Conservation (phyloP, 176 grass and related monocot genomes). For the Phyllostachys edulis region DNA sequence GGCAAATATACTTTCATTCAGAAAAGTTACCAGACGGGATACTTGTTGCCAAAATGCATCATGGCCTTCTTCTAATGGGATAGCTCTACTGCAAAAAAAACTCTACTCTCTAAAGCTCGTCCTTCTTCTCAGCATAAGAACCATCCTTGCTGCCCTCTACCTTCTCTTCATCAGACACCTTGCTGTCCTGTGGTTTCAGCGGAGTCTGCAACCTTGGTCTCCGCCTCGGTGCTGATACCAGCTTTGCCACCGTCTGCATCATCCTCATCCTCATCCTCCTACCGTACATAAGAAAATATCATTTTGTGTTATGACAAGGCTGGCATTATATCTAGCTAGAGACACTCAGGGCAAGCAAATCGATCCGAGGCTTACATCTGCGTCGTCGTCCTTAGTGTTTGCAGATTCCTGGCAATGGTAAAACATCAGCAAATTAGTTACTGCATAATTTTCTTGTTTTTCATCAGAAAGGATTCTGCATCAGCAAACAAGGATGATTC, state of each 20-base stretch:
- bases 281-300: no score
- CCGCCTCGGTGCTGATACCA: background rate
- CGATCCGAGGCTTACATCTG: no score
- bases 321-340: no score
- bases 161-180: background rate
- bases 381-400: no score
- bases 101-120: conserved; percentile 46
- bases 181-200: background rate
- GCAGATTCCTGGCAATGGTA: no score
- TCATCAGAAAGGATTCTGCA: no score
- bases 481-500: no score
- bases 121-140: conserved; percentile 31
- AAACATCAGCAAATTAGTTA: no score
- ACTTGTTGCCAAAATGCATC: background rate
- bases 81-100: background rate
- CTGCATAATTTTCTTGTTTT: no score
- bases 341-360: no score
- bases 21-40: background rate
- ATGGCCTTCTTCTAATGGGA: no score
- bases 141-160: conserved; percentile 25
- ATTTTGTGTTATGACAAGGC: no score
- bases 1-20: background rate
- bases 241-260: background rate
- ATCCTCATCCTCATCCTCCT: conserved; percentile 29
- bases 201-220: background rate